phyloP scores from a whole-genome alignment of 192 early-diverging fungal species.

The Coemansia erecta region DNA sequence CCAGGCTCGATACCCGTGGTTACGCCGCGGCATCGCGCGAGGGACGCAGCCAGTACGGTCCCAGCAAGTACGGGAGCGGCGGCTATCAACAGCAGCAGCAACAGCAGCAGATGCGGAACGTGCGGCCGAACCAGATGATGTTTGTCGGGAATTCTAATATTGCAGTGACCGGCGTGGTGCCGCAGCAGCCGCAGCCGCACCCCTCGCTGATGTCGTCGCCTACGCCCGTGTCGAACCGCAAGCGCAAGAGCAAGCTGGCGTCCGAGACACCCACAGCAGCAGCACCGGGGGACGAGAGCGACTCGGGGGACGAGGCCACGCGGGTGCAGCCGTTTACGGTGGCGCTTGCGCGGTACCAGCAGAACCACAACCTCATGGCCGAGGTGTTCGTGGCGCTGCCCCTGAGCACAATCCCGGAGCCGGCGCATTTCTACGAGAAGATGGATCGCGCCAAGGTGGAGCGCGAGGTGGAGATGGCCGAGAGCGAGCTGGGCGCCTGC shows the following conservation, averaged over 20 bases:
- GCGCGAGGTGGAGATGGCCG: not conserved
- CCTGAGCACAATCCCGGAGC: slow-evolving; percentile 30
- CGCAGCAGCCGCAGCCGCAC: slow-evolving; percentile 32
- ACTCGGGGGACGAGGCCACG: slow-evolving; percentile 39
- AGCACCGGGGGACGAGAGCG: slow-evolving; percentile 8
- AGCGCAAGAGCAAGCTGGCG: slow-evolving; percentile 6
- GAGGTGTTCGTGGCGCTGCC: slow-evolving; percentile 50
- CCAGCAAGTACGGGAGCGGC: slow-evolving; percentile 4
- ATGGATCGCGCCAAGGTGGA: slow-evolving; percentile 6
- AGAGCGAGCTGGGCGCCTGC: slow-evolving; percentile 10
- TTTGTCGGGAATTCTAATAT: slow-evolving; percentile 12
- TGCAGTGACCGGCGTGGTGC: slow-evolving; percentile 13
- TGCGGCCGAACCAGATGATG: too few species aligned
- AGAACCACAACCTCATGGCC: slow-evolving; percentile 49
- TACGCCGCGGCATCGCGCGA: slow-evolving; percentile 33
- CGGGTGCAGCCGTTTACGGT: slow-evolving; percentile 35
- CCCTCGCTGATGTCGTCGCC: slow-evolving; percentile 32
- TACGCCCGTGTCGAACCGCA: slow-evolving; percentile 9
- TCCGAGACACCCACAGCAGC: slow-evolving; percentile 4
- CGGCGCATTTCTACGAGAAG: slow-evolving; percentile 39
- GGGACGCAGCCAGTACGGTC: slow-evolving; percentile 10
- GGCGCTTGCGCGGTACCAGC: slow-evolving; percentile 41
- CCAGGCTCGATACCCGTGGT: slow-evolving; percentile 24
- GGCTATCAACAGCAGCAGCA: slow-evolving; percentile 16
- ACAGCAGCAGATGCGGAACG: slow-evolving; percentile 8